Conservation (phyloP, 2,329 filamentous ascomycete species). For the Stagonosporopsis vannaccii region DNA sequence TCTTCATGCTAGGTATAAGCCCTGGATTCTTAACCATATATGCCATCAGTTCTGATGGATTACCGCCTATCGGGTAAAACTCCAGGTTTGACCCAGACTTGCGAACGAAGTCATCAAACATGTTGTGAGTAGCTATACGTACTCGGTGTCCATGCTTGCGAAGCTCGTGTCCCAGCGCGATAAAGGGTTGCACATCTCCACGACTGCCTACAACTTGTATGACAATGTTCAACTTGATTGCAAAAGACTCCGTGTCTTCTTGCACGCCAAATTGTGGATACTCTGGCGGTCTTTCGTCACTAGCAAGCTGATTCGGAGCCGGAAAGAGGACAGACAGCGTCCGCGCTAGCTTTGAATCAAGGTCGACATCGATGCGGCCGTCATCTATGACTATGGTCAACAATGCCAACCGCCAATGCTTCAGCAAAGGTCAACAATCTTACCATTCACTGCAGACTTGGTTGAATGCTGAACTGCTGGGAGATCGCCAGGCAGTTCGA, state of each 20-base stretch:
- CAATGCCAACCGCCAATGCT: background rate
- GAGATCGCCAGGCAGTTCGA: background rate
- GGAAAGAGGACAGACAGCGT: constrained; percentile 26
- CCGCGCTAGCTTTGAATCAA: constrained; percentile 1
- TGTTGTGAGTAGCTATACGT: constrained; percentile 32
- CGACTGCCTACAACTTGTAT: constrained; percentile 63
- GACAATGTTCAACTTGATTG: constrained; percentile 56
- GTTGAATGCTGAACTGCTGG: background rate
- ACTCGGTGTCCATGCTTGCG: constrained; percentile 47
- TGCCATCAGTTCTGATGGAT: constrained; percentile 54
- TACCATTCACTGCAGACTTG: background rate
- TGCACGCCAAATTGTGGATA: background rate
- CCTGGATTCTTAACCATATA: constrained; percentile 60
- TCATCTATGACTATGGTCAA: background rate
- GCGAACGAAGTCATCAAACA: constrained; percentile 23
- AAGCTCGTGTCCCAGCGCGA: constrained; percentile 60
- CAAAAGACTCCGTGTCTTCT: background rate
- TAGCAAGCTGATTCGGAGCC: background rate
- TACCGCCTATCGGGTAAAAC: constrained; percentile 43
- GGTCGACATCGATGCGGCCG: constrained; percentile 7
- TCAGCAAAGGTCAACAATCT: too few relatives aligned
- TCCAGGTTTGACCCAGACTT: constrained; percentile 37
- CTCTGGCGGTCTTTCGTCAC: background rate
- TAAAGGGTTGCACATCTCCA: constrained; percentile 66
- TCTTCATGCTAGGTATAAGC: constrained; percentile 33